Evolutionary conservation across 371 early-diverging fungal species (phyloP).

Genomic region (Encephalitozoon romaleae): DNA sequence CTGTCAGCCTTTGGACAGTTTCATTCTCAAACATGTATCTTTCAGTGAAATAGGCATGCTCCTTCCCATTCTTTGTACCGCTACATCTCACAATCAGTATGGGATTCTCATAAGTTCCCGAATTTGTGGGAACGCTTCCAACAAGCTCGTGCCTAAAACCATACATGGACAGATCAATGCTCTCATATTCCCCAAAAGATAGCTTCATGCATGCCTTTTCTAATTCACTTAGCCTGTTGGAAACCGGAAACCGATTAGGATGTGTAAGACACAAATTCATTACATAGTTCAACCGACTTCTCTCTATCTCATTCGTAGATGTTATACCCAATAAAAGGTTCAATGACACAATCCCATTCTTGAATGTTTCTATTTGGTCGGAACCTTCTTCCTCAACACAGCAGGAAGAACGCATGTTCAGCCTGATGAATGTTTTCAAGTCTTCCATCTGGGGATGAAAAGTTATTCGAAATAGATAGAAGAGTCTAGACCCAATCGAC

Average conservation of each 20-base stretch:
- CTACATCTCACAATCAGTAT: constrained; percentile 9
- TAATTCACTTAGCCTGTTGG: background rate
- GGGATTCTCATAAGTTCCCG: background rate
- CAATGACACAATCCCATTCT: background rate
- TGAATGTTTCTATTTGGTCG: background rate
- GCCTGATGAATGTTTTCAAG: background rate
- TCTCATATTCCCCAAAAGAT: constrained; percentile 22
- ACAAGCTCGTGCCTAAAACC: constrained; percentile 11
- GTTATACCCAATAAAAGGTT: background rate
- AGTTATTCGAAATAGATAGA: background rate
- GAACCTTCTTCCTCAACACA: background rate
- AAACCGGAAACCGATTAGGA: constrained; percentile 7
- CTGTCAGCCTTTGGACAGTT: background rate
- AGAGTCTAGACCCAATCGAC: background rate
- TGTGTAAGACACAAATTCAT: background rate
- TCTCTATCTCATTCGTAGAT: background rate
- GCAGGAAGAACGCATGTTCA: background rate
- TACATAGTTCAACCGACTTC: background rate
- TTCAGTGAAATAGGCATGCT: background rate
- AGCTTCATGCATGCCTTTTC: constrained; percentile 29
- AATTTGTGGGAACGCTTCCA: constrained; percentile 19
- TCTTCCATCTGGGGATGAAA: background rate
- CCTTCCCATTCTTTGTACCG: background rate
- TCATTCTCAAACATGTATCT: background rate
- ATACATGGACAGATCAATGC: background rate